Evolutionary conservation across 495 filamentous ascomycete genomes (phyloP), one percentile per base, ranked within the genome.

Genomic region (Friedmanniomyces simplex): DNA sequence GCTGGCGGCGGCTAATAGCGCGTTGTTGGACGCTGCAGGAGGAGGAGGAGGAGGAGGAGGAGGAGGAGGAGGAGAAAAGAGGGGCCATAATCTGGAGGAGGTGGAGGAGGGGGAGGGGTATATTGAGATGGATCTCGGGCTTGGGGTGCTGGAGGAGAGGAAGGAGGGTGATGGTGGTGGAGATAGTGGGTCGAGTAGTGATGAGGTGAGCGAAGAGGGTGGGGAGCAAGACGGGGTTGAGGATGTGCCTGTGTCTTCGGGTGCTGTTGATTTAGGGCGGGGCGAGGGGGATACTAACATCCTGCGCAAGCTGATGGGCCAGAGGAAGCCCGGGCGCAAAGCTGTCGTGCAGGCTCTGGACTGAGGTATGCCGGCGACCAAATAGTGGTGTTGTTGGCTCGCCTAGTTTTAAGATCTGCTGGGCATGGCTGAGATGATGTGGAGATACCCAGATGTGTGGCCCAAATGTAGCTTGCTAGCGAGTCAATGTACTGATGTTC

Each of bases 121-220:
- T 43, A 64, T 64, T 30, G 61, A 64, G 61, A 64, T 64, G 61
- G 30, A 57, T 28, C 50, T 64, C 20, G 57, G 61, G n/a, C 34
- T 64, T 25, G 61, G 61, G 1, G 61, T 64, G 32, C 30, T 64
- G 12, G 61, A 64, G 50, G 57, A 64, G 50, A 25, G 55, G 45
- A 24, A 34, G 13, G 56, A 26, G 12, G 46, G 32, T 11, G 58
- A 54, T 24, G 32, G 32, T 11, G 58, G 50, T 24, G 32, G 49
- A 8, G 37, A 48, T 12, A 43, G 39, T 20, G 58, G 57, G 11
- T 30, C 12, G 8, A 51, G 53, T 21, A 39, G 45, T 1, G 50
- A 58, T 6, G 41, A 52, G 28, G 3, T 25, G 36, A 36, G 32
- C 48, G 54, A 45, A 12, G 28, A 25, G 7, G 39, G 16, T n/a